Percentiles rank a stretch among this genome's conserved stretches.
These are phyloP conservation scores for Termitomyces bulborhizus DNA, from an alignment of 768 basidiomycete genomes.

Conservation along the genomic window DNA sequence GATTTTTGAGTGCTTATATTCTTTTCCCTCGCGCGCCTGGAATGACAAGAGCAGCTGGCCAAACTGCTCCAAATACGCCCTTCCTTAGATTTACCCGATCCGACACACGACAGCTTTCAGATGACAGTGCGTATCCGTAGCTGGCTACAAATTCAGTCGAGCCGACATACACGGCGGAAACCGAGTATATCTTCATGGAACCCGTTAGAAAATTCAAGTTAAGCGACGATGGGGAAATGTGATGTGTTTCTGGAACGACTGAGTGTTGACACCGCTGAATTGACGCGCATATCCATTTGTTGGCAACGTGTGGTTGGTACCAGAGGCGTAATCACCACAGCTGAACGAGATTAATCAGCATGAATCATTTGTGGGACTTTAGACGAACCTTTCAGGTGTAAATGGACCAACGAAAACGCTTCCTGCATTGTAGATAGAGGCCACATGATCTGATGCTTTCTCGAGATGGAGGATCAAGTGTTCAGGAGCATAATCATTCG, in stretches of 20 bases:
- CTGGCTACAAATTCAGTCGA: too few relatives aligned
- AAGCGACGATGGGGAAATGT: too few relatives aligned
- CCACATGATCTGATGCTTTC: slow-evolving; percentile 59
- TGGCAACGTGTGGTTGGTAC: slow-evolving; percentile 97
- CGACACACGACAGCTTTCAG: too few relatives aligned
- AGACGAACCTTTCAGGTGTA: slow-evolving; percentile 86
- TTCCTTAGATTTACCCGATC: too few relatives aligned
- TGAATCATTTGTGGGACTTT: background rate
- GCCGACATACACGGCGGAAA: too few relatives aligned
- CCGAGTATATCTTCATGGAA: too few relatives aligned
- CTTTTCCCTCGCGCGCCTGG: slow-evolving; percentile 16
- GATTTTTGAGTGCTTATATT: too few relatives aligned
- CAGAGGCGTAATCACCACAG: slow-evolving; percentile 98
- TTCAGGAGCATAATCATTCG: slow-evolving; percentile 97
- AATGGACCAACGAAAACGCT: slow-evolving; percentile 95
- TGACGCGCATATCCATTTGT: slow-evolving; percentile 96
- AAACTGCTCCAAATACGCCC: slow-evolving; percentile 42
- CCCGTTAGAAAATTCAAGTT: too few relatives aligned
- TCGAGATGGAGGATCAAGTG: slow-evolving; percentile 91
- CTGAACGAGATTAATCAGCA: slow-evolving; percentile 32
- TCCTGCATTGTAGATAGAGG: slow-evolving; percentile 82
- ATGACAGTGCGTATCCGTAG: too few relatives aligned
- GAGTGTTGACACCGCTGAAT: slow-evolving; percentile 96
- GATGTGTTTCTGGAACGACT: slow-evolving; percentile 98
- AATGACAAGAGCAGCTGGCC: slow-evolving; percentile 42